Base-by-base conservation (phyloP, 192 early-diverging fungal genomes). In the Dissophora ornata region DNA sequence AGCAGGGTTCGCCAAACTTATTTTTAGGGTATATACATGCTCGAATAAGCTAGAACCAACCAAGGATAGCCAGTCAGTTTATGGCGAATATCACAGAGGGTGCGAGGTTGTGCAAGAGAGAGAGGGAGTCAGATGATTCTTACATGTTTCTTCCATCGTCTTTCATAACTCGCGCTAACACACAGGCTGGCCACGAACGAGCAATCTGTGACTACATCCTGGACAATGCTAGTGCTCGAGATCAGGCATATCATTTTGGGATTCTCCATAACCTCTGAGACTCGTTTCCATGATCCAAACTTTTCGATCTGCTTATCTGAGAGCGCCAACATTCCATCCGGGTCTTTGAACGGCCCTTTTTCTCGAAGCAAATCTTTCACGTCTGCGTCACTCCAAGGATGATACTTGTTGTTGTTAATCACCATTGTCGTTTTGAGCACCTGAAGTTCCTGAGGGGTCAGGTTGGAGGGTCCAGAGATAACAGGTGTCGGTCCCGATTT, bases 151-250 rank as follows among this genome's bases (percentile, higher is more conserved):
- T 84, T 69, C 62, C 90, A 92, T 48, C 84, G 82, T 11, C 79
- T 69, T 67, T 97, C 94, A 63, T 95, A 94, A 30, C 88, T 90
- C 2, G 93, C 90, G 32, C 91, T 84, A 15, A 96, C 94, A 66
- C 93, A 94, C 29, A 98, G 69, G 28, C 94, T 95, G 5, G 96
- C 94, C 6, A 98, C 96, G 80, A 98, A 96, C 12, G 95, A 96
- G 75, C 96, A 98, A 81, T 98, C 96, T 3, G 93, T 95, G 1
- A 97, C 96, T 16, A 94, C 88, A 69, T 97, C 95, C 84, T 96
- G 87, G 46, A 90, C 81, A 38, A 92, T 91, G 56, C 83, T 88
- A 2, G 74, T 77, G 68, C 89, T 88, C 9, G 92, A 93, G 30
- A 90, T 83, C 28, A 85, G 59, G 21, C 80, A 78, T 59, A 96